Conservation (phyloP, 2,329 filamentous ascomycete genomes). For the Helotiales sp. region DNA sequence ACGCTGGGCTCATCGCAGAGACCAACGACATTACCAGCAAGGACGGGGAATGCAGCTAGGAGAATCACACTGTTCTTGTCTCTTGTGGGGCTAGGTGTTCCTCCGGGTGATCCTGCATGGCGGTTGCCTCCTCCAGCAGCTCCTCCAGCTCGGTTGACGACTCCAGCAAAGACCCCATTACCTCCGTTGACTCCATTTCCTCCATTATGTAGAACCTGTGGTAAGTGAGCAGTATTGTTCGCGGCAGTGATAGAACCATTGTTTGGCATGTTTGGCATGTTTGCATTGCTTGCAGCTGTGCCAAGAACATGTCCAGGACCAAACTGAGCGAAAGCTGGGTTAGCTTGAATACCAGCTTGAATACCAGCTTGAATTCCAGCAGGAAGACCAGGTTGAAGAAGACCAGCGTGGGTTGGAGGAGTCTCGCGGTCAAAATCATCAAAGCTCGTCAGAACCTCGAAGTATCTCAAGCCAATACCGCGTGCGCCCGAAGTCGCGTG, state of each 20-base stretch:
- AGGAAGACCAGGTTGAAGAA: neutral
- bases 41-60: neutral
- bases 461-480: slow-evolving; percentile 11
- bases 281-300: neutral
- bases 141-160: neutral
- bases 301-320: slow-evolving; percentile 4
- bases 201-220: no score
- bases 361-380: neutral
- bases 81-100: neutral
- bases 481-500: slow-evolving; percentile 17
- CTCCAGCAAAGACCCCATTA: neutral
- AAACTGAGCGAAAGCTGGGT: neutral
- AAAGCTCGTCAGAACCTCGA: neutral
- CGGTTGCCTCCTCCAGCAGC: neutral
- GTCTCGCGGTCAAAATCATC: neutral
- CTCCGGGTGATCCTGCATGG: no score
- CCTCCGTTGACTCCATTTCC: neutral
- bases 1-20: neutral
- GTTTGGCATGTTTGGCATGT: no score
- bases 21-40: neutral
- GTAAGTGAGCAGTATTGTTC: no score
- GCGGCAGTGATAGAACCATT: neutral
- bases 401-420: neutral
- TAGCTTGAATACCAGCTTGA: neutral
- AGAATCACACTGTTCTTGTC: neutral